Base-by-base conservation (phyloP, 2,329 filamentous ascomycete species). In the Alternaria longipes region DNA sequence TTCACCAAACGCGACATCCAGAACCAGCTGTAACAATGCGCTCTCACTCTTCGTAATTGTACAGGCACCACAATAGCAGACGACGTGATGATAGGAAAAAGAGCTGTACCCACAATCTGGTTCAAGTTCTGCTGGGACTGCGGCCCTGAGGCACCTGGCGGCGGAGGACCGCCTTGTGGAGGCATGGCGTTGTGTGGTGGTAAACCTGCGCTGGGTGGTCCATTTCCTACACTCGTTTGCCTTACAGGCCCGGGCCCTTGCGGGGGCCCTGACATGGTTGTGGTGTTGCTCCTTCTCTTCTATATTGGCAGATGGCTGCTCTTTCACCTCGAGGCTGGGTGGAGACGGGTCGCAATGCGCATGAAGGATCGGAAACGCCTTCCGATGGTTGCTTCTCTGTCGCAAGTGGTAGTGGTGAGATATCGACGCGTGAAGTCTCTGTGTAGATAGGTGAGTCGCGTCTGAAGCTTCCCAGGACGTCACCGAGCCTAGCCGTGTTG, bases 121-220 rank as follows among this genome's bases (percentile, higher is more conserved):
- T 98, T 98, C 1, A 97, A 80, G 75, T 97, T 97, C 73, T 96
- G 92, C 65, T 94, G 93, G 2, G 91, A 93, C 81, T 93, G 89
- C 14, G 78, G 69, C n/a, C 73, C 79, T 49, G 82, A 75, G 59
- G 83, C 78, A 69, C 79, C 73, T 64, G 82, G 78, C 61, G 84
- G 79, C 61, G 84, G 79, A 61, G 83, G 80, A 42, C 81, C 58
- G 24, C 58, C 81, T 66, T 84, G 82, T 63, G 83, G 81, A 58
- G 81, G 78, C 77, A 84, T 82, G 70, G 82, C 81, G 63, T 73
- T 74, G 53, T 79, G 78, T 32, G 75, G 73, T 42, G 74, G 74
- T 28, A 79, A 70, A 14, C 79, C 78, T 26, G 77, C 77, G 45
- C 74, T 79, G 30, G 78, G 77, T 42, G 80, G 81, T 5, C 81